Evolutionary conservation across 2,329 filamentous ascomycete species (phyloP), one percentile per base, ranked within the genome.

Genomic region (Aureobasidium uvarum): DNA sequence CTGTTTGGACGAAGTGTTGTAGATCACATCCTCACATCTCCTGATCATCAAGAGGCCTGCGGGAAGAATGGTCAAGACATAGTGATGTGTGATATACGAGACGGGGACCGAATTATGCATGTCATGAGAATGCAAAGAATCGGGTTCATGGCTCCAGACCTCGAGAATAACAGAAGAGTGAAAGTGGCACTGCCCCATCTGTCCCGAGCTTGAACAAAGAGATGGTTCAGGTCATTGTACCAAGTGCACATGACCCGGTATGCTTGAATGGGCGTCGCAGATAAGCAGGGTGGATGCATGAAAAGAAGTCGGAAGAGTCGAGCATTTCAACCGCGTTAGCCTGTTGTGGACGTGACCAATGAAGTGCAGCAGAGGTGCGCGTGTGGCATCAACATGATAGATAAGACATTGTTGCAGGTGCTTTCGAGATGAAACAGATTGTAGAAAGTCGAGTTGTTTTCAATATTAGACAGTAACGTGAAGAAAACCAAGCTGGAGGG

Each of bases 271-370:
- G 41, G 43, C 43, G 41, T 46, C 43, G 23, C 45, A 36, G 41
- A 28, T 20, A 20, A 48, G 13, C 43, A 48, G 28, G 54, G 54
- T 31, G 38, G 54, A 58, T 48, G 56, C 55, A 59, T 59, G 41
- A 36, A 59, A 33, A 41, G 39, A 46, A 46, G 23, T 59, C 56
- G 56, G 41, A n/a, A 25, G 41, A 28, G 39, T 58, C 25, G 23
- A 58, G 39, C 54, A 58, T 23, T 58, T 58, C 56, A 60, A 48
- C 25, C 56, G 41, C 56, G 58, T 62, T 62, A 62, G 58, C 45
- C 46, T 62, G 20, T 51, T 46, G n/a, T 20, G 14, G 33, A 39
- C 4, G 41, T 23, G 23, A 41, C 58, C 58, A 62, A 62, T 62
- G 58, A 51, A 36, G 14, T 39, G 58, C 58, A 50, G 46, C 45